Percentiles rank a stretch among this genome's conserved stretches.
Evolutionary conservation across 495 filamentous ascomycete genomes (phyloP).

Genomic region (Penicillium ochrochloron): DNA sequence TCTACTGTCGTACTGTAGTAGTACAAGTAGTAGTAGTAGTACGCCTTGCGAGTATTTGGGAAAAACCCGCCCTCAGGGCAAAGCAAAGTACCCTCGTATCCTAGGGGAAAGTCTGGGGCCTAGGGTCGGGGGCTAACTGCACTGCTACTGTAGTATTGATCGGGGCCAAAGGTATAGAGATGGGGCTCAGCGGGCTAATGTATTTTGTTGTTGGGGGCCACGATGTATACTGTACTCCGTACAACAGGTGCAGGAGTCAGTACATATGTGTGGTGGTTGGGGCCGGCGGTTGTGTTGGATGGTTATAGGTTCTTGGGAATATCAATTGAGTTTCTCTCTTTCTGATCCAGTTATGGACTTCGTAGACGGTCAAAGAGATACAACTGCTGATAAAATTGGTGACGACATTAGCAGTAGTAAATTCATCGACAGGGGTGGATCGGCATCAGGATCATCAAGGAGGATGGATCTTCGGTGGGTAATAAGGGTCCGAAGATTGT

Average conservation of each 20-base stretch:
- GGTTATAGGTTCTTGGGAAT: no score
- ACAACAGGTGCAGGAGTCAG: no score
- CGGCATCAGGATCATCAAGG: conserved; percentile 11
- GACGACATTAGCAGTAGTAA: neutral
- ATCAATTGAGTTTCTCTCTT: no score
- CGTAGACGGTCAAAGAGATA: neutral
- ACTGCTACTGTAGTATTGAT: neutral
- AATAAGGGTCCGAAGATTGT: conserved; percentile 6
- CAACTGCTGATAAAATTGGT: neutral
- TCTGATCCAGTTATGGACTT: neutral
- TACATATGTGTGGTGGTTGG: no score
- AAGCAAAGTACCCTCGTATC: no score
- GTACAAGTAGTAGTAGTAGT: no score
- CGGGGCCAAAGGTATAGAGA: neutral
- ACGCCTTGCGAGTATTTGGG: no score
- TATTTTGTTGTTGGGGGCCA: neutral
- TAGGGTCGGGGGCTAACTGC: neutral
- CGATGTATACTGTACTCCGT: no score
- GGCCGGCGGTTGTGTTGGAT: no score
- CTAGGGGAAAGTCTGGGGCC: neutral
- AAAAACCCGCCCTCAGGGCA: no score
- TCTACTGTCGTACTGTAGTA: no score
- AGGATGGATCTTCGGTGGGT: neutral
- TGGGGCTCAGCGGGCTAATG: no score
- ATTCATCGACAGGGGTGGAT: conserved; percentile 22